Base-by-base conservation (phyloP, 495 filamentous ascomycete species). In the Amorphotheca resinae region DNA sequence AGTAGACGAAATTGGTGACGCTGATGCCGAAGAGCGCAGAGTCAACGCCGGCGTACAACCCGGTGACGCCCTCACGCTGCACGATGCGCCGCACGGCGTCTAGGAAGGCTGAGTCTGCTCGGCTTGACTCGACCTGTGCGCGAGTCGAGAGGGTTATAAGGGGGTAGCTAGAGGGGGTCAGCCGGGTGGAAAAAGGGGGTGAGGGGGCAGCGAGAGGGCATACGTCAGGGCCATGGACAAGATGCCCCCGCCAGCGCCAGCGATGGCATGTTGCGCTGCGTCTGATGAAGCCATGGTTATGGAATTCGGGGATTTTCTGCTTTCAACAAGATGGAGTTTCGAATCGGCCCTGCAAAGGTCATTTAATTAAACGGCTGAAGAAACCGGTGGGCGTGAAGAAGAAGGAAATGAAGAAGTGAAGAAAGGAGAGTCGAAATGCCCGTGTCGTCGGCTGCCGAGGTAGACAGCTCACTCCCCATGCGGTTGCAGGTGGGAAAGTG, bases 1-100 rank as follows among this genome's bases (percentile, higher is more conserved):
- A 99, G 65, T 99, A 99, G 17, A 99, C 88, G 52, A 99, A 96
- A 64, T 99, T 99, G 42, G 91, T 99, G 45, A 99, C 80, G 61
- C 82, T 89, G 65, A 96, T 96, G 53, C 93, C 91, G 60, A 99
- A 95, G 3, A 99, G 70, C 7, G 91, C 91, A 17, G 81, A 88
- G 53, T 89, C 80, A 25, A 95, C 71, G 8, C 87, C 87, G 3
- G 87, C 76, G 59, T 91, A 96, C 3, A 99, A 73, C 11, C 93
- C 93, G 0, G 71, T 64, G 21, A 94, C 65, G 36, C 91, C 91
- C 63, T 99, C 93, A 49, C 91, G 78, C 51, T 87, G 77, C 32
- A 99, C 70, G 54, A 99, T 96, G 49, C 80, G 80, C 39, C 82
- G 77, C 43, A 88, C 73, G 11, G 91, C 84, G 47, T 86, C 74